Evolutionary conservation across 83 land plant species (phyloP).

Genomic region (Isoetes engelmannii): DNA sequence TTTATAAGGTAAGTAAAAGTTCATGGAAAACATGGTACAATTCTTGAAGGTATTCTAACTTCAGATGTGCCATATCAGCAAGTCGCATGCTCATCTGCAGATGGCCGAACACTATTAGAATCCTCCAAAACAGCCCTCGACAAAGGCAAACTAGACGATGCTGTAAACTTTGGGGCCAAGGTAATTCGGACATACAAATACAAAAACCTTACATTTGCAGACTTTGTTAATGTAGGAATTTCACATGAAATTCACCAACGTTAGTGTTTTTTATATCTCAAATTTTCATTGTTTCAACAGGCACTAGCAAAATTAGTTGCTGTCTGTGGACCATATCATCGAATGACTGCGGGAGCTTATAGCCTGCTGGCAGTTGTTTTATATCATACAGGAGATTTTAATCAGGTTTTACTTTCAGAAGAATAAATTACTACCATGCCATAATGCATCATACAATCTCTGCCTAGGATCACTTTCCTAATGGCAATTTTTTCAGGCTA

Average conservation of each 20-base stretch:
- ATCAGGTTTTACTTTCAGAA: slow-evolving; percentile 53
- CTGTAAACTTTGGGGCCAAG: slow-evolving; percentile 84
- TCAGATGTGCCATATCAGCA: slow-evolving; percentile 40
- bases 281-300: slow-evolving; percentile 27
- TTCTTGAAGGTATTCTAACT: neutral
- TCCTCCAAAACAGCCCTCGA: slow-evolving; percentile 92
- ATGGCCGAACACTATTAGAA: slow-evolving; percentile 77
- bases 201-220: neutral
- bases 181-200: slow-evolving; percentile 20
- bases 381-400: slow-evolving; percentile 96
- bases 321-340: slow-evolving; percentile 92
- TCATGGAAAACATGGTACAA: neutral
- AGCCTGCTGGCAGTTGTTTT: slow-evolving; percentile 88
- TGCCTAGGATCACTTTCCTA: neutral
- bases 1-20: slow-evolving; percentile 52
- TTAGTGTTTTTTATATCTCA: neutral
- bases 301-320: slow-evolving; percentile 80
- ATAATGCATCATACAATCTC: neutral
- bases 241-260: neutral
- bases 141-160: slow-evolving; percentile 94
- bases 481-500: slow-evolving; percentile 45
- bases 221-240: neutral
- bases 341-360: slow-evolving; percentile 96
- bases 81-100: slow-evolving; percentile 96
- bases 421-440: neutral